Evolutionary conservation across 148 eudicot genomes (phyloP), one percentile per base, ranked within the genome.

Genomic region (Cornus kousa): DNA sequence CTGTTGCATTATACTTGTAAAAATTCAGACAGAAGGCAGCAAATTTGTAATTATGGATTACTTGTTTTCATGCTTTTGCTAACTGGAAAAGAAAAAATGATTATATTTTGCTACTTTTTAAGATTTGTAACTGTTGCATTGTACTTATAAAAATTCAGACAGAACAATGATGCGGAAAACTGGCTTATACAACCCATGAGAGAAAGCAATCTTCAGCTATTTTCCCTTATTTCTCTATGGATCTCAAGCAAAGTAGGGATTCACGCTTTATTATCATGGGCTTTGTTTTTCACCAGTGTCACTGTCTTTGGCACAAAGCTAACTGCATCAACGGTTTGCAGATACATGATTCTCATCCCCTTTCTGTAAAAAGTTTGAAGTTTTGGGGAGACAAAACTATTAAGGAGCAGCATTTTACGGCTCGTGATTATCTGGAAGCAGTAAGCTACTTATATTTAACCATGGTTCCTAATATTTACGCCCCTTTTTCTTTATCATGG

Each of bases 221-320:
- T 95, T 87, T 88, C 93, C 59, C 90, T 95, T 77, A 74, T 87
- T 68, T 86, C 97, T 20, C 82, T 95, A 81, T 95, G 97, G 98
- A 90, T 93, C 74, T 83, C 97, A 62, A 89, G 88, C 84, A 91
- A 95, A 95, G 85, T 85, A 78, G n/a, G 62, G 73, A 31, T 22
- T 43, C 37, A 7, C 2, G 57, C 13, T 70, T 75, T 68, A 0
- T 23, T 28, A 33, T 76, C 66, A 46, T 55, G 39, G 57, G 24
- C 48, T 19, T 40, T n/a, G n/a, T 68, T 23, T 35, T 32, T 22
- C 9, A 20, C 50, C 68, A n/a, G 60, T 19, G 7, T 31, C 23
- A 19, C 20, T 68, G 28, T 60, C 13, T 7, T 69, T 48, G 5
- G 50, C 37, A 50, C 48, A 33, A 11, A 68, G 46, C 82, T 62